Evolutionary conservation across 2,329 filamentous ascomycete species (phyloP).

Genomic region (Apiospora aurea): DNA sequence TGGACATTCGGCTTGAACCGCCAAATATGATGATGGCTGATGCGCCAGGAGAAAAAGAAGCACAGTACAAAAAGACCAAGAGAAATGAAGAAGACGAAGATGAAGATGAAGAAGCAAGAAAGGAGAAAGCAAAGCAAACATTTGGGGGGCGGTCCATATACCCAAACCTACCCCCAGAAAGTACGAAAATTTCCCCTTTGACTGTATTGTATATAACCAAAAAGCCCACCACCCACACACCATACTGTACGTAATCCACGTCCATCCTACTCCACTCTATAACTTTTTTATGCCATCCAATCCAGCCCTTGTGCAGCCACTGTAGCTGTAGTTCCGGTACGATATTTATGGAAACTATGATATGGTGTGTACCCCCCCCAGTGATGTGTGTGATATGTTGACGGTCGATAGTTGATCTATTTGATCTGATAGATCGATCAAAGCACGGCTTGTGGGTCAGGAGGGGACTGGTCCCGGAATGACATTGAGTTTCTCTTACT

Average conservation of each 20-base stretch:
- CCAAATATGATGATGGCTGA: neutral
- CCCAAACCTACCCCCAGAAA: neutral
- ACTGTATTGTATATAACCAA: slow-evolving; percentile 10
- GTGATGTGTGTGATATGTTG: neutral
- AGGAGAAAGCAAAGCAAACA: neutral
- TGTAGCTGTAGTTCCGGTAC: neutral
- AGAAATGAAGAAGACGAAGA: neutral
- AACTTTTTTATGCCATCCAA: neutral
- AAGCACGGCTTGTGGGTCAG: neutral
- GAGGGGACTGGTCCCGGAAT: neutral
- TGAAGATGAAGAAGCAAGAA: neutral
- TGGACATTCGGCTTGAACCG: neutral
- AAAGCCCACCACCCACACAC: neutral
- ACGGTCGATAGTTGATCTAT: neutral
- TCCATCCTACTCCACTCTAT: neutral
- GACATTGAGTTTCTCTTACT: neutral
- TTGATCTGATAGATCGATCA: neutral
- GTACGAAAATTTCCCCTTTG: slow-evolving; percentile 4
- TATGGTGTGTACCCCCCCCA: neutral
- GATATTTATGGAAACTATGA: neutral
- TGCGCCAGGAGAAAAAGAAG: slow-evolving; percentile 5
- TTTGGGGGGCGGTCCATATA: neutral
- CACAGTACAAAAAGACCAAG: neutral
- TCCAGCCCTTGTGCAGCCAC: neutral
- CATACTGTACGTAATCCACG: slow-evolving; percentile 9